phyloP scores from a whole-genome alignment of 163 green algal species.

The Scenedesmus sp. region DNA sequence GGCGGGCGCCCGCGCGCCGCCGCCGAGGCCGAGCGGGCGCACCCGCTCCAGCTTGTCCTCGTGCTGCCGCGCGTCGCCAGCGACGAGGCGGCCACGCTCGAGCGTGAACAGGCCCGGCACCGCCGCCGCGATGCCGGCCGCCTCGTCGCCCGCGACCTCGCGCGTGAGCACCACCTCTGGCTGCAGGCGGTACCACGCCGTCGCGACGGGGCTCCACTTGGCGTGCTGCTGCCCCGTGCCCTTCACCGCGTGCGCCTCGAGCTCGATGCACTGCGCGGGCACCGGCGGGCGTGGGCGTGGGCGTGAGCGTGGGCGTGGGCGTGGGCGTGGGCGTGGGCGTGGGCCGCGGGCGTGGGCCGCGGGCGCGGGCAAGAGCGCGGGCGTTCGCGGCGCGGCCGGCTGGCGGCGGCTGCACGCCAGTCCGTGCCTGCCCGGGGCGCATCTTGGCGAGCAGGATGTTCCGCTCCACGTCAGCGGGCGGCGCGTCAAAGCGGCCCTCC shows the following conservation, averaged over 20 bases:
- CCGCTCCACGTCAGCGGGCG: slow-evolving; percentile 66
- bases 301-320: too few species aligned
- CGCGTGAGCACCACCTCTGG: slow-evolving; percentile 87
- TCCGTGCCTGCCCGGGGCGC: slow-evolving; percentile 68
- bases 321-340: too few species aligned
- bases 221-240: slow-evolving; percentile 92
- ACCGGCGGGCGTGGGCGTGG: too few species aligned
- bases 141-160: slow-evolving; percentile 57
- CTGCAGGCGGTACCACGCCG: slow-evolving; percentile 92
- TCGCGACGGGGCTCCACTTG: slow-evolving; percentile 98
- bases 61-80: slow-evolving; percentile 57
- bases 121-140: slow-evolving; percentile 61
- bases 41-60: slow-evolving; percentile 76
- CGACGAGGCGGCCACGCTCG: slow-evolving; percentile 37
- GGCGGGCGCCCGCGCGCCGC: too few species aligned
- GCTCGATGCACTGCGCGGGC: slow-evolving; percentile 80
- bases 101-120: slow-evolving; percentile 58
- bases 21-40: too few species aligned
- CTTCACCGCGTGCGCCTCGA: slow-evolving; percentile 94
- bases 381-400: too few species aligned
- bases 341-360: too few species aligned
- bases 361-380: too few species aligned
- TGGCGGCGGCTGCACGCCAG: too few species aligned
- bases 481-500: slow-evolving; percentile 50
- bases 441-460: slow-evolving; percentile 98